Evolutionary conservation across 768 basidiomycete genomes (phyloP).

Genomic region (Boletus sp.): DNA sequence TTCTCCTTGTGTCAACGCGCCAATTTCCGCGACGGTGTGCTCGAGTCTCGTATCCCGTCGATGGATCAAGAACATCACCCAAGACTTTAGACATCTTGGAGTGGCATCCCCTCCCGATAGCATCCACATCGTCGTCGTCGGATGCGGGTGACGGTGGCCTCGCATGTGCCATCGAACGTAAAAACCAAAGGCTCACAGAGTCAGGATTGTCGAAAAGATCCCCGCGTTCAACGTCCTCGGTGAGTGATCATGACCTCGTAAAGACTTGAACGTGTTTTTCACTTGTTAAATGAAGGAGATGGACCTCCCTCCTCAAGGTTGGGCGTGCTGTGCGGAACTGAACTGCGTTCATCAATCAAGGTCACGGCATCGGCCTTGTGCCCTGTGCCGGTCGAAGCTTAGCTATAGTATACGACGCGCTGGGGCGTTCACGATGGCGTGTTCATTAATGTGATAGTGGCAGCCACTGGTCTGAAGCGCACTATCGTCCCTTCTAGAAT

Average conservation of each 20-base stretch:
- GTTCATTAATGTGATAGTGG: conserved; percentile 13
- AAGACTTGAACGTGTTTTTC: conserved; percentile 5
- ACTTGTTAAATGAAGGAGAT: conserved; percentile 13
- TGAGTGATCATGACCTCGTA: conserved; percentile 3
- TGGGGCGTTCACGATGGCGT: conserved; percentile 22
- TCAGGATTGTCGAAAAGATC: conserved; percentile 22
- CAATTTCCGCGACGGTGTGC: neutral
- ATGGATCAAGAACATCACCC: neutral
- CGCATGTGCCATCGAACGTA: neutral
- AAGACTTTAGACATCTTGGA: neutral
- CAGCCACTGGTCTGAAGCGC: conserved; percentile 6
- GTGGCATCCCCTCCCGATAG: neutral
- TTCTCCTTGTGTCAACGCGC: neutral
- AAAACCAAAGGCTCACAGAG: conserved; percentile 16
- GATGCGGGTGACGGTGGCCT: conserved; percentile 16
- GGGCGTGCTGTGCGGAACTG: neutral
- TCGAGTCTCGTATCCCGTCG: neutral
- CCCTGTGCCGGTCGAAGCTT: conserved; percentile 23
- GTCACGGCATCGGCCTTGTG: conserved; percentile 14
- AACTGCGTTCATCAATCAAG: conserved; percentile 7
- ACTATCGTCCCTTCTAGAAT: conserved; percentile 22
- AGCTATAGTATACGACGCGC: conserved; percentile 19
- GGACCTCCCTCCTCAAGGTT: conserved; percentile 1
- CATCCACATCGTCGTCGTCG: conserved; percentile 5
- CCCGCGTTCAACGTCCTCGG: conserved; percentile 11